phyloP scores from a whole-genome alignment of 2,329 filamentous ascomycete genomes.

The Fonsecaea pugnacius region DNA sequence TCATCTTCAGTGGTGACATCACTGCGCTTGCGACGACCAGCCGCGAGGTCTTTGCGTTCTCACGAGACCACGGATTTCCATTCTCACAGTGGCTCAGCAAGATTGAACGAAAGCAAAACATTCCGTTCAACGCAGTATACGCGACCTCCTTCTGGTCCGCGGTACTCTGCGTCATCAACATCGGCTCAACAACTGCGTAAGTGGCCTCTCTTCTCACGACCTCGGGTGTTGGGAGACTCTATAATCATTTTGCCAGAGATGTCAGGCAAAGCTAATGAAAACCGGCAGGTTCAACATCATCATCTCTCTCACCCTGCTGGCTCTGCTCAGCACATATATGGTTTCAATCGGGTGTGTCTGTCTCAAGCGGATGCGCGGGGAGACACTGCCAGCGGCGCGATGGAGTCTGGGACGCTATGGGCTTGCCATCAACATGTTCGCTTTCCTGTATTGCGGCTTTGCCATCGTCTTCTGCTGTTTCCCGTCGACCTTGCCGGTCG shows the following conservation, averaged over 20 bases:
- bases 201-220: background rate
- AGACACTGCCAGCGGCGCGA: conserved; percentile 50
- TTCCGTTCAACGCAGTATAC: conserved; percentile 55
- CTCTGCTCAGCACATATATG: conserved; percentile 50
- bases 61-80: conserved; percentile 55
- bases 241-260: background rate
- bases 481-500: conserved; percentile 38
- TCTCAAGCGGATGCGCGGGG: conserved; percentile 48
- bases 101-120: conserved; percentile 33
- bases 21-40: conserved; percentile 30
- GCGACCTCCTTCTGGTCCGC: conserved; percentile 51
- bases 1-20: conserved; percentile 30
- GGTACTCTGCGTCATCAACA: conserved; percentile 57
- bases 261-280: background rate
- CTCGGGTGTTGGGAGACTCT: background rate
- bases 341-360: conserved; percentile 55
- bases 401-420: conserved; percentile 54
- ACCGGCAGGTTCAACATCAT: conserved; percentile 47
- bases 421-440: conserved; percentile 45
- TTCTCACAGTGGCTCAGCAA: conserved; percentile 46
- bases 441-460: conserved; percentile 39
- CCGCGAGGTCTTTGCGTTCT: conserved; percentile 30
- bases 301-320: conserved; percentile 49
- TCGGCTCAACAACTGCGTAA: conserved; percentile 51
- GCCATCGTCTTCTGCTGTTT: conserved; percentile 42